These are phyloP conservation scores for Endoconidiophora polonica DNA, from an alignment of 2,329 filamentous ascomycete species.

Conservation along the genomic window DNA sequence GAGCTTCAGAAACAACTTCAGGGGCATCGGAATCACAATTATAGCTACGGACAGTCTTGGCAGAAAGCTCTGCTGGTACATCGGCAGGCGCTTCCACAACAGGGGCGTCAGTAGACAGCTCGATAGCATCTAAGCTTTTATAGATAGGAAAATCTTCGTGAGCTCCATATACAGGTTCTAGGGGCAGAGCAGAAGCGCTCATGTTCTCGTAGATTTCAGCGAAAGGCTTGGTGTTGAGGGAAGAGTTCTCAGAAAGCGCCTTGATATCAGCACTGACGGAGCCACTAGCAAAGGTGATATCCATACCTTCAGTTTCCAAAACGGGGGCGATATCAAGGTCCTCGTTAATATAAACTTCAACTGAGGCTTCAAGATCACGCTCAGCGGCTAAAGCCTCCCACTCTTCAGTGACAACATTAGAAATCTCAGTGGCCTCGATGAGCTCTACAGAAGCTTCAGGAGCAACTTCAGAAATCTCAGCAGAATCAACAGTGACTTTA, in stretches of 20 bases:
- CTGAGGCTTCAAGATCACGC: neutral
- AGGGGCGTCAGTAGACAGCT: neutral
- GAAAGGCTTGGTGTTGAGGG: neutral
- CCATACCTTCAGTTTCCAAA: neutral
- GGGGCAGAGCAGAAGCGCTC: constrained; percentile 1
- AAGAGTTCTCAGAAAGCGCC: neutral
- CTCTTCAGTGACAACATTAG: neutral
- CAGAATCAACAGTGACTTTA: neutral
- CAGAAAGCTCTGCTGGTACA: neutral
- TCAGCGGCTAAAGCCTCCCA: neutral
- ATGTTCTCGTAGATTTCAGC: neutral
- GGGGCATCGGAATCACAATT: neutral
- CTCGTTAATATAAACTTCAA: neutral
- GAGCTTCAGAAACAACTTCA: neutral
- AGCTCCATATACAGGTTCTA: neutral
- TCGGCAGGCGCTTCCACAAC: neutral
- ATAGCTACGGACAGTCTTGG: neutral
- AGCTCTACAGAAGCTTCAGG: neutral
- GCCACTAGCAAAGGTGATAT: neutral
- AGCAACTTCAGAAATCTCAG: neutral
- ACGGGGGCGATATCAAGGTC: neutral
- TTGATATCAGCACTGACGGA: neutral
- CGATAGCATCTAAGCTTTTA: neutral
- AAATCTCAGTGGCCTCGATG: neutral
- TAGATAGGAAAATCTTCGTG: neutral